Evolutionary conservation across 1,284 basidiomycete species (phyloP).

Genomic region (Papiliotrema fonsecae): DNA sequence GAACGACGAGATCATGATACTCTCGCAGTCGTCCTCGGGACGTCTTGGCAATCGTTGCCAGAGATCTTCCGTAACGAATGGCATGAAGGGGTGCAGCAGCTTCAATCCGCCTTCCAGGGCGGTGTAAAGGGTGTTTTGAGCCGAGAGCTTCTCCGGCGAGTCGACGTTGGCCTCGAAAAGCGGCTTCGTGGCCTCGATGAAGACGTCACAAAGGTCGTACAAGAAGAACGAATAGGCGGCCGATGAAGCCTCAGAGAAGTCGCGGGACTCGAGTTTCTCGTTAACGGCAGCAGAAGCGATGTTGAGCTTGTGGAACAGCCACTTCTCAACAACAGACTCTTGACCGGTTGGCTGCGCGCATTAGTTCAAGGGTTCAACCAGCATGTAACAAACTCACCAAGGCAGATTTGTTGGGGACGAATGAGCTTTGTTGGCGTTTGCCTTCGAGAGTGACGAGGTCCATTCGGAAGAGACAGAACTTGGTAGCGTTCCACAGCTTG

Average conservation of each 20-base stretch:
- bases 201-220: conserved; percentile 97
- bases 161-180: conserved; percentile 78
- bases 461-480: conserved; percentile 94
- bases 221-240: conserved; percentile 93
- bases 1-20: conserved; percentile 84
- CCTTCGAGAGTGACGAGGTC: conserved; percentile 54
- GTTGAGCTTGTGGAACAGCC: conserved; percentile 95
- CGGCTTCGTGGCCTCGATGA: conserved; percentile 99
- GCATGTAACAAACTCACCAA: conserved; percentile 54
- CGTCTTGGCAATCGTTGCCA: conserved; percentile 93
- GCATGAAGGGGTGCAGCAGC: conserved; percentile 97
- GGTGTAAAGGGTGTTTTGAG: conserved; percentile 94
- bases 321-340: conserved; percentile 88
- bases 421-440: conserved; percentile 53
- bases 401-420: conserved; percentile 65
- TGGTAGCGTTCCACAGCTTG: conserved; percentile 99
- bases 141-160: conserved; percentile 62
- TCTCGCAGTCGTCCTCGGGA: conserved; percentile 71
- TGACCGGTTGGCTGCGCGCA: conserved; percentile 71
- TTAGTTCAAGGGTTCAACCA: neutral
- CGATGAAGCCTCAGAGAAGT: conserved; percentile 88
- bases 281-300: conserved; percentile 73
- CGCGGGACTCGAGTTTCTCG: conserved; percentile 67
- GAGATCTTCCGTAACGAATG: conserved; percentile 95
- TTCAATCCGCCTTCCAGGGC: conserved; percentile 86